phyloP scores from a whole-genome alignment of 2,329 filamentous ascomycete species.

The Fusarium setosum region DNA sequence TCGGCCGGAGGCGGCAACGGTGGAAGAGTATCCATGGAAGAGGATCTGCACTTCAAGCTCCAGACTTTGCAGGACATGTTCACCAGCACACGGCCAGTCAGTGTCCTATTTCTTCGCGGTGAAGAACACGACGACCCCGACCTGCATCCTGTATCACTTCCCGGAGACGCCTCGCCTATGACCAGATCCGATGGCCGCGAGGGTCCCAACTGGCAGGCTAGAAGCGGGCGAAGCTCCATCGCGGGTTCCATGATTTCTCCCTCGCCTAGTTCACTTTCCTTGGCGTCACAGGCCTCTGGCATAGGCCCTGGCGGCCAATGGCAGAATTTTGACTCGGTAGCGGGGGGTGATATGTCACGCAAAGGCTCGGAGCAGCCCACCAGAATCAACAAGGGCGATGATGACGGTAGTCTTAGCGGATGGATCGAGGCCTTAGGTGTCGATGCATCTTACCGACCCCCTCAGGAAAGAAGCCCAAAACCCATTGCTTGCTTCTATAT shows the following conservation, averaged over 20 bases:
- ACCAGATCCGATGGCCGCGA: slow-evolving; percentile 63
- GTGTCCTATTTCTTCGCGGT: slow-evolving; percentile 81
- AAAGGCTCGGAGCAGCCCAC: slow-evolving; percentile 65
- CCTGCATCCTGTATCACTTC: slow-evolving; percentile 78
- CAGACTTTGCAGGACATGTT: slow-evolving; percentile 89
- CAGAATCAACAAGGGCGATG: slow-evolving; percentile 65
- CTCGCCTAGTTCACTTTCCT: slow-evolving; percentile 72
- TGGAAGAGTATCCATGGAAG: slow-evolving; percentile 67
- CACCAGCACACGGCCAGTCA: slow-evolving; percentile 82
- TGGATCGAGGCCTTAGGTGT: slow-evolving; percentile 95
- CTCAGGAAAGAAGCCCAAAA: slow-evolving; percentile 76
- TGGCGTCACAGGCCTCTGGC: slow-evolving; percentile 66
- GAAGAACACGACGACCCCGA: slow-evolving; percentile 85
- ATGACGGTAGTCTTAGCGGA: slow-evolving; percentile 74
- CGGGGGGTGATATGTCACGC: slow-evolving; percentile 59
- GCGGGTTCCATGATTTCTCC: slow-evolving; percentile 73
- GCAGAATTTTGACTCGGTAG: slow-evolving; percentile 67
- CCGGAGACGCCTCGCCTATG: slow-evolving; percentile 73
- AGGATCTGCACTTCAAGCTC: slow-evolving; percentile 83
- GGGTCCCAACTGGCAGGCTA: slow-evolving; percentile 60
- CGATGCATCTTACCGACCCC: slow-evolving; percentile 86
- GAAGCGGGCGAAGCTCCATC: slow-evolving; percentile 68
- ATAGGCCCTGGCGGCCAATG: slow-evolving; percentile 59
- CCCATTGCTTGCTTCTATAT: slow-evolving; percentile 91
- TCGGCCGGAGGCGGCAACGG: slow-evolving; percentile 60